phyloP scores from a whole-genome alignment of 352 stramenopile genomes.

The Pythium brachiatum region DNA sequence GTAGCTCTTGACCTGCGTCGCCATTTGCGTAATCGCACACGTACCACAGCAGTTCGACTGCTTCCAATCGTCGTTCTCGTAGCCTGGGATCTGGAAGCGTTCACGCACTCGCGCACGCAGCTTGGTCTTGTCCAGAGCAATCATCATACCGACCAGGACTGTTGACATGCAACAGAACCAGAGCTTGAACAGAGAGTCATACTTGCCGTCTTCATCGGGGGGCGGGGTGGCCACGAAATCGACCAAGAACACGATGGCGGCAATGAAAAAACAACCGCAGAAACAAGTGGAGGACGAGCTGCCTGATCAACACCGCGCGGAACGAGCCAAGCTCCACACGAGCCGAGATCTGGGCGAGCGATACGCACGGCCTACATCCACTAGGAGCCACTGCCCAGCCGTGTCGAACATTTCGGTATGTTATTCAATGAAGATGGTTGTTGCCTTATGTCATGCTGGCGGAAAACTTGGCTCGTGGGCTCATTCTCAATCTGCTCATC shows the following conservation, averaged over 20 bases:
- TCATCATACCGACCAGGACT: too few species aligned
- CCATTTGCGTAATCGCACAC: constrained; percentile 46
- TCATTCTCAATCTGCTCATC: too few species aligned
- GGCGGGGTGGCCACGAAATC: too few species aligned
- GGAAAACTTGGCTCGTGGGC: too few species aligned
- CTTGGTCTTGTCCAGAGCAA: too few species aligned
- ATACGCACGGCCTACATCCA: too few species aligned
- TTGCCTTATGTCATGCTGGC: too few species aligned
- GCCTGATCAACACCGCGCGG: constrained; percentile 11
- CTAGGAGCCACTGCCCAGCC: too few species aligned
- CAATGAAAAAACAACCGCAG: constrained; percentile 13
- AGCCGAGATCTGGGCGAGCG: constrained; percentile 44
- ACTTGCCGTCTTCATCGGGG: too few species aligned
- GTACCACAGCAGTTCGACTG: constrained; percentile 23
- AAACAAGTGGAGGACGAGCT: constrained; percentile 27
- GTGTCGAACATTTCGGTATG: too few species aligned
- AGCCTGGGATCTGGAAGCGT: constrained; percentile 22
- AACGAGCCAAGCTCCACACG: constrained; percentile 39
- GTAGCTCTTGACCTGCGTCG: constrained; percentile 48
- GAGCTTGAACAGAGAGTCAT: constrained; percentile 3
- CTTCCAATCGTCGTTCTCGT: constrained; percentile 12
- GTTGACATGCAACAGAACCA: too few species aligned
- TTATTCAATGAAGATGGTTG: too few species aligned
- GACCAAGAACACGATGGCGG: constrained; percentile 6
- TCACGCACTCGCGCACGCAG: constrained; percentile 15